Evolutionary conservation across 176 grass and related monocot genomes (phyloP).

Genomic region (Guadua angustifolia): DNA sequence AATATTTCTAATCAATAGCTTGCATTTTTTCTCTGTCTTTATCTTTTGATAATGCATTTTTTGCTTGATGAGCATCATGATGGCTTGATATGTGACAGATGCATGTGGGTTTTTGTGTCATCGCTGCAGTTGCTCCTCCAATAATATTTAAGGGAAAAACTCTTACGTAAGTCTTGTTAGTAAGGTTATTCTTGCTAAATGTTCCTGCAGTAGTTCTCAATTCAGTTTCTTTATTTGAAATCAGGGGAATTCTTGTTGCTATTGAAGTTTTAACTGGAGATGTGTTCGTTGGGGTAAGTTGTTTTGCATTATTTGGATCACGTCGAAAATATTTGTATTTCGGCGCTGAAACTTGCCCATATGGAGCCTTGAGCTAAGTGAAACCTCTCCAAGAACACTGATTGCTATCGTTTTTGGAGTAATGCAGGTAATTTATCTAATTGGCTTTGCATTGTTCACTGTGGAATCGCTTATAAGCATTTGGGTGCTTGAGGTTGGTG

Average conservation of each 20-base stretch:
- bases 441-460: conserved; percentile 77
- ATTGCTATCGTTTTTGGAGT: conserved; percentile 27
- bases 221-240: conserved; percentile 48
- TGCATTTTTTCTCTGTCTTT: not conserved
- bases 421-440: conserved; percentile 70
- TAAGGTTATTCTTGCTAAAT: not conserved
- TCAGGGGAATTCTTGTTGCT: conserved; percentile 76
- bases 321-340: not conserved
- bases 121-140: conserved; percentile 79
- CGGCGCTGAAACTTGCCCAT: not conserved
- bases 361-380: not conserved
- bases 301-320: conserved; percentile 15
- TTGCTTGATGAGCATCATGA: conserved; percentile 17
- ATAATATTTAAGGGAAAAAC: conserved; percentile 80
- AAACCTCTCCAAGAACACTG: conserved; percentile 22
- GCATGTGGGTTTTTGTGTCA: conserved; percentile 77
- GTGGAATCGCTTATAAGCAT: conserved; percentile 81
- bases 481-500: conserved; percentile 88
- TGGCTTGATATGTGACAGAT: conserved; percentile 52
- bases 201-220: conserved; percentile 21
- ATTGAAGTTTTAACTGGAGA: conserved; percentile 68
- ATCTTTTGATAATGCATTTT: conserved; percentile 13
- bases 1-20: not conserved
- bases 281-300: conserved; percentile 66
- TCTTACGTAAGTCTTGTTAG: conserved; percentile 63